Evolutionary conservation across 108 stramenopile genomes (phyloP), one percentile per base, ranked within the genome.

Genomic region (Aurantiochytrium sp.): DNA sequence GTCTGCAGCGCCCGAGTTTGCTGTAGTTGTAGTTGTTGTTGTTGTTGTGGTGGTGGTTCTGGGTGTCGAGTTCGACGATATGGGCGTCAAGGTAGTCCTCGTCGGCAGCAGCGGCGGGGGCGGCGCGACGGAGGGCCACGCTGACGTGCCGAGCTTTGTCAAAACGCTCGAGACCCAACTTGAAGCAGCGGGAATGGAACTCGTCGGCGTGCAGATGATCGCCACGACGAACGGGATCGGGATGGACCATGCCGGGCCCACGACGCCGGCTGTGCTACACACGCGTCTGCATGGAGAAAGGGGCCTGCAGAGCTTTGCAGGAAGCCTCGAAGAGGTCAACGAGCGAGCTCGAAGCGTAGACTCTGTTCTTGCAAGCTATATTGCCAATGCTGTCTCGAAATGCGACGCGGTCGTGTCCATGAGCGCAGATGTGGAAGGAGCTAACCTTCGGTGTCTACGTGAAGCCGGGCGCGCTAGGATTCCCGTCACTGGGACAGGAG

Each of bases 401-500:
- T 69, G 64, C 42, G 64, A 14, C 14, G 64, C 21, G 42, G 25
- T 69, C 35, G 42, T 69, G 4, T 8, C 64, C 10, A 42, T 69
- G 0, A 69, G 64, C 64, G 12, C 64, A 18, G 64, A 69, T 18
- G 64, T 69, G 14, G 64, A 23, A 8, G 8, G 8, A 10, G 42
- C 42, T 10, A 69, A 69, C 64, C 21, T 23, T 6, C 8, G 18
- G 42, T 12, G 21, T 14, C 64, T 69, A 10, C 21, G 8, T 12
- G 64, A 8, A 3, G 25, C 35, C 42, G 25, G 14, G 21, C 10
- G 83, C 23, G 47, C 42, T 6, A 59, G 87, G 21, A 83, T 95
- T 4, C 94, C 94, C 14, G 83, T 95, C 5, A 94, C 93, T 19
- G 95, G 95, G 4, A 95, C 92, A 18, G 95, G 95, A 5, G 95